These are phyloP conservation scores for Alternaria gaisen DNA, from an alignment of 2,329 filamentous ascomycete genomes.

Conservation along the genomic window DNA sequence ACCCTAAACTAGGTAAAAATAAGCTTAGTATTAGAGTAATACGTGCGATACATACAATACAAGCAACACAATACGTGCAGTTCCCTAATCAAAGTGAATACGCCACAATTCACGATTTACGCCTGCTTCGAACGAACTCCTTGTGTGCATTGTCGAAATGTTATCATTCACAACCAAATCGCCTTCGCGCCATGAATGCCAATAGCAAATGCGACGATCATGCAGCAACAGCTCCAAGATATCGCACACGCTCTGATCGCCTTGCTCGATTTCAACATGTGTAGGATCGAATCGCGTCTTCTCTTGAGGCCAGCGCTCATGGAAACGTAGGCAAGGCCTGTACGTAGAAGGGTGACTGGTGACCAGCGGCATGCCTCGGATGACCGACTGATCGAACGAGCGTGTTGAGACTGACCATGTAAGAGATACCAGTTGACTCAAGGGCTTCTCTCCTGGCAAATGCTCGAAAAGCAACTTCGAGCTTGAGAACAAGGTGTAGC, in stretches of 20 bases:
- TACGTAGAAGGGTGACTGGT: conserved; percentile 57
- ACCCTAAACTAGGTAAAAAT: no score
- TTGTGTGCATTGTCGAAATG: conserved; percentile 59
- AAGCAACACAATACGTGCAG: no score
- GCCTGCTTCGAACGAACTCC: conserved; percentile 57
- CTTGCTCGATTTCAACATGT: conserved; percentile 55
- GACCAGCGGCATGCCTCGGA: conserved; percentile 43
- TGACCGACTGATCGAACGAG: no score
- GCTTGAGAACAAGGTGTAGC: conserved; percentile 64
- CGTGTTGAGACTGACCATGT: conserved; percentile 51
- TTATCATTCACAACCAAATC: conserved; percentile 66
- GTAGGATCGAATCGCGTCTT: conserved; percentile 63
- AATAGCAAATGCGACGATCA: conserved; percentile 61
- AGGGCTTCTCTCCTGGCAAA: conserved; percentile 50
- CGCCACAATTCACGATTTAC: conserved; percentile 60
- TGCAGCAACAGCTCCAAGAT: conserved; percentile 57
- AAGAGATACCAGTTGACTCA: conserved; percentile 50
- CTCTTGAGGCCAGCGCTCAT: conserved; percentile 63
- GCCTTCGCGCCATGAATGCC: conserved; percentile 64
- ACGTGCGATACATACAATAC: no score
- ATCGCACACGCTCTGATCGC: conserved; percentile 48
- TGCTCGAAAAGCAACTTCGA: conserved; percentile 61
- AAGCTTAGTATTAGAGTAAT: no score
- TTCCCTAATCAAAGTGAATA: conserved; percentile 59
- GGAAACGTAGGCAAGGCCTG: conserved; percentile 62